These are phyloP conservation scores for Alternaria panax DNA, from an alignment of 2,329 filamentous ascomycete species.

Conservation along the genomic window DNA sequence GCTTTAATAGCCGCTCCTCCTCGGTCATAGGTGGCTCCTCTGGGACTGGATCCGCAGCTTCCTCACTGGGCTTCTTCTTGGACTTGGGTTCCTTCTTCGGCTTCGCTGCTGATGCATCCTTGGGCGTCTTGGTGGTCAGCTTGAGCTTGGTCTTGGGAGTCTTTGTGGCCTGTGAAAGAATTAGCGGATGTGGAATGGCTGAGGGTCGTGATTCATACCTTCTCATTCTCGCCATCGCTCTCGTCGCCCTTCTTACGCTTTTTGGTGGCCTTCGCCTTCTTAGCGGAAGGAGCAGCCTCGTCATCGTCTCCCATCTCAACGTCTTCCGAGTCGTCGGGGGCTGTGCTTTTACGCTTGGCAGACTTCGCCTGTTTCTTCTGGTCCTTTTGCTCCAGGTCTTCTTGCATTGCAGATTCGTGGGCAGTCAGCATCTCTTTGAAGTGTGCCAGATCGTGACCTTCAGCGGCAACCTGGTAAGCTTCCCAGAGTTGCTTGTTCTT, in stretches of 20 bases:
- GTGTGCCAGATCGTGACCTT: conserved; percentile 77
- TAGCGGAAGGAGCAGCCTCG: conserved; percentile 47
- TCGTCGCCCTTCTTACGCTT: conserved; percentile 81
- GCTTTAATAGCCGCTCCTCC: conserved; percentile 63
- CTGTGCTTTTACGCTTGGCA: conserved; percentile 53
- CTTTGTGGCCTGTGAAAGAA: conserved; percentile 54
- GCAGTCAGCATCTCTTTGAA: conserved; percentile 80
- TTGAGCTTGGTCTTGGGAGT: conserved; percentile 60
- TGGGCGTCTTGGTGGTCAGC: conserved; percentile 53
- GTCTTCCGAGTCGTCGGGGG: conserved; percentile 43
- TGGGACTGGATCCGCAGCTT: conserved; percentile 66
- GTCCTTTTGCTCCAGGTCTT: conserved; percentile 68
- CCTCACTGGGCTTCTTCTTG: conserved; percentile 56
- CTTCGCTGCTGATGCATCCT: conserved; percentile 54
- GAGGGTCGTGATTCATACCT: conserved; percentile 49
- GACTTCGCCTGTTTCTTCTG: conserved; percentile 67
- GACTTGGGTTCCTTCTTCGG: conserved; percentile 67
- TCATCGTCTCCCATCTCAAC: conserved; percentile 51
- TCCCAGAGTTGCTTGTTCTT: conserved; percentile 79
- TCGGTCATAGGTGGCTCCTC: conserved; percentile 63
- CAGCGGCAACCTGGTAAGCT: conserved; percentile 81
- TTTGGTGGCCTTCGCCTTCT: conserved; percentile 51
- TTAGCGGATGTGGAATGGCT: conserved; percentile 31
- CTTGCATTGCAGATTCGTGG: conserved; percentile 63
- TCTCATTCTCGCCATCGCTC: conserved; percentile 73